These are phyloP conservation scores for Schizosaccharomyces osmophilus DNA, from an alignment of 805 yeast species.

Conservation along the genomic window DNA sequence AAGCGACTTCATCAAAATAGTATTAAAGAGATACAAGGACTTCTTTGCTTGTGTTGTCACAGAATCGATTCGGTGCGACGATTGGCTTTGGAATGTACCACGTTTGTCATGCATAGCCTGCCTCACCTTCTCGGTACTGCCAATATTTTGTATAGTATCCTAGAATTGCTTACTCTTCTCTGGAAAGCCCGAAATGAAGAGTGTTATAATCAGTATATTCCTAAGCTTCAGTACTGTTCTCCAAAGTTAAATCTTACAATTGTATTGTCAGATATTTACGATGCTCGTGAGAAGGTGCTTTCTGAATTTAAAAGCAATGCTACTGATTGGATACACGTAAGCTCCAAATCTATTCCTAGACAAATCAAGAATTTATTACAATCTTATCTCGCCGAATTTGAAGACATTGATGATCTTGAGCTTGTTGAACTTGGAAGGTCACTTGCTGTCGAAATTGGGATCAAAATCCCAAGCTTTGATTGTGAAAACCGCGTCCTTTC, in stretches of 20 bases:
- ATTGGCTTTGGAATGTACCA: conserved; percentile 57
- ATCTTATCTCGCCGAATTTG: conserved; percentile 35
- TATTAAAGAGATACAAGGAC: conserved; percentile 40
- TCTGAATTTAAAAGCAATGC: conserved; percentile 33
- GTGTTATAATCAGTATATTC: conserved; percentile 63
- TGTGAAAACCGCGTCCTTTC: conserved; percentile 31
- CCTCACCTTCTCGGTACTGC: conserved; percentile 66
- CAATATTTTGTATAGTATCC: conserved; percentile 44
- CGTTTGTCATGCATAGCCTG: conserved; percentile 32
- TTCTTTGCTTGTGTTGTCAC: conserved; percentile 53
- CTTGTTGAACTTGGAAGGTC: conserved; percentile 57
- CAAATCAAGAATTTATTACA: conserved; percentile 64
- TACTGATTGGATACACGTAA: conserved; percentile 37
- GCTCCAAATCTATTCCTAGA: conserved; percentile 33
- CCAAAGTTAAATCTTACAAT: conserved; percentile 24
- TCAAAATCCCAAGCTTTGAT: conserved; percentile 40
- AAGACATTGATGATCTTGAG: conserved; percentile 16
- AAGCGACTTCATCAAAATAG: conserved; percentile 21
- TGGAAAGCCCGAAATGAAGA: conserved; percentile 67
- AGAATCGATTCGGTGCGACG: conserved; percentile 50
- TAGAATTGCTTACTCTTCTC: conserved; percentile 56
- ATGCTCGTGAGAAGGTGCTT: conserved; percentile 51
- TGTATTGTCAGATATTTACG: conserved; percentile 46
- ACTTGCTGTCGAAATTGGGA: conserved; percentile 77
- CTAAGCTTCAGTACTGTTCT: conserved; percentile 39